phyloP scores from a whole-genome alignment of 768 basidiomycete genomes.

The Rhizopogon salebrosus region DNA sequence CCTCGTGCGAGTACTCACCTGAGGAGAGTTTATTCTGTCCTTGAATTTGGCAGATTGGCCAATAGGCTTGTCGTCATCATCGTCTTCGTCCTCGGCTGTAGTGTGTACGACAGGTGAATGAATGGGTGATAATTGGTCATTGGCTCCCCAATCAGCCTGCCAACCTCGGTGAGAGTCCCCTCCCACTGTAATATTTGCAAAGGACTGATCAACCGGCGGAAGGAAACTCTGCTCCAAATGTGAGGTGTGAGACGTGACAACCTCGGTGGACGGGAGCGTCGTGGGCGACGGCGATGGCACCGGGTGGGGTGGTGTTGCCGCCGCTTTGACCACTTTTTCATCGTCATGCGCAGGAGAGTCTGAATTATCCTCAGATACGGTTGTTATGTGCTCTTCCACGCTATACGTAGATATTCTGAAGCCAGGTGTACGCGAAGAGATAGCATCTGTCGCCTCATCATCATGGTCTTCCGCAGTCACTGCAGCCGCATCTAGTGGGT shows the following conservation, averaged over 20 bases:
- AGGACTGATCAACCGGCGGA: conserved; percentile 23
- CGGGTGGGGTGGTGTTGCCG: conserved; percentile 16
- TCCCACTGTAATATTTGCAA: conserved; percentile 42
- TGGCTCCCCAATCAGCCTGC: conserved; percentile 44
- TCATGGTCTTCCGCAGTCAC: conserved; percentile 27
- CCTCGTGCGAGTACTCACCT: conserved; percentile 4
- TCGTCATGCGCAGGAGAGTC: conserved; percentile 10
- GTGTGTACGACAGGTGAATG: conserved; percentile 16
- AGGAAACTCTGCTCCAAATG: conserved; percentile 24
- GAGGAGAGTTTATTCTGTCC: conserved; percentile 18
- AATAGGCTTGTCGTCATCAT: conserved; percentile 67
- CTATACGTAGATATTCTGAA: conserved; percentile 37
- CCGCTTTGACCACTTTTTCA: neutral
- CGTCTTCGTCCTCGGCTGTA: conserved; percentile 44
- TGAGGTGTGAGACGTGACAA: conserved; percentile 16
- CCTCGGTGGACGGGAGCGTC: conserved; percentile 7
- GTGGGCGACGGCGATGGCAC: conserved; percentile 8
- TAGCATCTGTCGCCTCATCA: conserved; percentile 18
- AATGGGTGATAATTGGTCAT: conserved; percentile 17
- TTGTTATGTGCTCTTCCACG: conserved; percentile 19
- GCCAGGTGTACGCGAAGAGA: conserved; percentile 34
- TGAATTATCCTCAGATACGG: conserved; percentile 7
- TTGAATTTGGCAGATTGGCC: conserved; percentile 37
- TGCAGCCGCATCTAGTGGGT: conserved; percentile 32
- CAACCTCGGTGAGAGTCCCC: conserved; percentile 46